A percentile compares a stretch with the other conserved stretches of the same genome.
Evolutionary conservation across 495 filamentous ascomycete genomes (phyloP).

Genomic region (Patellaria atrata): DNA sequence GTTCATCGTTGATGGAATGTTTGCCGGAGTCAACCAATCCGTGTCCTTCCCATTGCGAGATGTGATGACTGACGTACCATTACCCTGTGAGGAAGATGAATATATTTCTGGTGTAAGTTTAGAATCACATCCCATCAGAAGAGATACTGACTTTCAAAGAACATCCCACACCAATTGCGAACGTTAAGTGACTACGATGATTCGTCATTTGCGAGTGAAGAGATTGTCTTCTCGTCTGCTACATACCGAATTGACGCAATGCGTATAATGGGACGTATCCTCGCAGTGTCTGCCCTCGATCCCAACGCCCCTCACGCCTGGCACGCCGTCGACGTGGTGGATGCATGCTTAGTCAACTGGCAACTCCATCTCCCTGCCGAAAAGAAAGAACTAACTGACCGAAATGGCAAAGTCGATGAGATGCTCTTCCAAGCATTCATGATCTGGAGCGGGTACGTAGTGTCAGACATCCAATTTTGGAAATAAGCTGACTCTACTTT

Average conservation of each 20-base stretch:
- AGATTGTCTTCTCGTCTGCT: slow-evolving; percentile 61
- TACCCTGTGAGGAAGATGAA: slow-evolving; percentile 68
- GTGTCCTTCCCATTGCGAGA: slow-evolving; percentile 26
- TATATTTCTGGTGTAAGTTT: slow-evolving; percentile 31
- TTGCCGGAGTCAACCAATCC: slow-evolving; percentile 30
- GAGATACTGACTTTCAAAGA: slow-evolving; percentile 28
- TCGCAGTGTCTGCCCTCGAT: slow-evolving; percentile 36
- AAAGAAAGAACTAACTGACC: slow-evolving; percentile 57
- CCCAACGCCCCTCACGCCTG: too few species aligned
- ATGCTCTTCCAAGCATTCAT: slow-evolving; percentile 88
- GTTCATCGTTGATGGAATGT: slow-evolving; percentile 55
- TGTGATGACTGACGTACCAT: slow-evolving; percentile 25
- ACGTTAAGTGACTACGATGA: slow-evolving; percentile 59
- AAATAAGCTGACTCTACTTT: slow-evolving; percentile 22
- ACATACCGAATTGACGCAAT: slow-evolving; percentile 52
- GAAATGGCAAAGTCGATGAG: slow-evolving; percentile 61
- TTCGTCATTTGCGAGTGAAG: slow-evolving; percentile 37
- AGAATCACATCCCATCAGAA: neutral
- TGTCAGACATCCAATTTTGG: neutral
- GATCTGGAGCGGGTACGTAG: slow-evolving; percentile 47
- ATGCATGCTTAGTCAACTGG: slow-evolving; percentile 71
- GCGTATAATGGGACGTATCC: slow-evolving; percentile 56
- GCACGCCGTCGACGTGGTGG: slow-evolving; percentile 37
- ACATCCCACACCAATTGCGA: slow-evolving; percentile 44
- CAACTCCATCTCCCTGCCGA: slow-evolving; percentile 59